phyloP scores from a whole-genome alignment of 1,284 basidiomycete genomes.

The Ganoderma boninense region DNA sequence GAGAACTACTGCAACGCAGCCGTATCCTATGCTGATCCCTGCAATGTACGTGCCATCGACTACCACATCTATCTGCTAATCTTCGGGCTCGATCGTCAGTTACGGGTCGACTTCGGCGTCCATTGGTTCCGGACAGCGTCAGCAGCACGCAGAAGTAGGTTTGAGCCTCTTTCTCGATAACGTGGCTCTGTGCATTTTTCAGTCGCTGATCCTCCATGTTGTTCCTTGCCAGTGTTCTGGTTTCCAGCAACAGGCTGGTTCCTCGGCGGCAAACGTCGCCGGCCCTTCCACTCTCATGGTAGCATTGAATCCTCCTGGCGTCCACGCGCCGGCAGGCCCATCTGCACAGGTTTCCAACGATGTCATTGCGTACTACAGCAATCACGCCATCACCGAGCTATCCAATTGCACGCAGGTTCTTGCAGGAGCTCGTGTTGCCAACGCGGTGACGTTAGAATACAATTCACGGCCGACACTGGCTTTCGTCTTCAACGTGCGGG shows the following conservation, averaged over 20 bases:
- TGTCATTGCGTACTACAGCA: slow-evolving; percentile 50
- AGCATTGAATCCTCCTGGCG: neutral
- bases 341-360: slow-evolving; percentile 30
- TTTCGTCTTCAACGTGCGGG: slow-evolving; percentile 76
- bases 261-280: neutral
- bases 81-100: neutral
- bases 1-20: neutral
- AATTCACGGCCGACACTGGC: slow-evolving; percentile 64
- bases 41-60: neutral
- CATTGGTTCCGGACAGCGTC: neutral
- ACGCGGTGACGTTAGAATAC: slow-evolving; percentile 65
- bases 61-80: neutral
- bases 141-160: neutral
- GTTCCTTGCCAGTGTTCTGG: neutral
- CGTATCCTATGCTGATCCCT: neutral
- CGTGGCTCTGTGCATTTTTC: neutral
- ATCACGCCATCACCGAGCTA: slow-evolving; percentile 54
- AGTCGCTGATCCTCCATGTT: neutral
- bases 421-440: slow-evolving; percentile 72
- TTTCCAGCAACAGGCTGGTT: neutral
- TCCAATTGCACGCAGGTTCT: slow-evolving; percentile 62
- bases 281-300: slow-evolving; percentile 4
- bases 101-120: neutral
- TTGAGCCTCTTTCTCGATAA: neutral
- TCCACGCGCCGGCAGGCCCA: slow-evolving; percentile 4